Evolutionary conservation across 371 early-diverging fungal genomes (phyloP).

Genomic region (Mucor mucedo): DNA sequence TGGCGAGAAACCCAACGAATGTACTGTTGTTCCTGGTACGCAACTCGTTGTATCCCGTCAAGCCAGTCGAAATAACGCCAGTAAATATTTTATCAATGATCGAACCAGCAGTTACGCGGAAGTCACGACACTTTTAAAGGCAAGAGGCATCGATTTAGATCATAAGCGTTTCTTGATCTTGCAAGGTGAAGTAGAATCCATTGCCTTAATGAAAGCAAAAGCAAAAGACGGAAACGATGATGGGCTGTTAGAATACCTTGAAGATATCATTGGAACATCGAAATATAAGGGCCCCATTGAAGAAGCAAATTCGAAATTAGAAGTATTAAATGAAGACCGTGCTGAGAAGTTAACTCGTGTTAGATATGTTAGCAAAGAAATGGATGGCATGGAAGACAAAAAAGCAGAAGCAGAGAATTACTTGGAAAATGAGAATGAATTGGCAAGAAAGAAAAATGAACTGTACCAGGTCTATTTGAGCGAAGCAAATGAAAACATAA

Average conservation of each 20-base stretch:
- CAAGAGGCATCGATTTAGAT: constrained; percentile 96
- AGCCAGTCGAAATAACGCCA: constrained; percentile 73
- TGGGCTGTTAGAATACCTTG: constrained; percentile 98
- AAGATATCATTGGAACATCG: constrained; percentile 99
- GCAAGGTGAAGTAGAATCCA: constrained; percentile 99
- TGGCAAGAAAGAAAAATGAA: constrained; percentile 73
- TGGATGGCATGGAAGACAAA: constrained; percentile 75
- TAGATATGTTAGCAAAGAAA: constrained; percentile 86
- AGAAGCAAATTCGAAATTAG: constrained; percentile 67
- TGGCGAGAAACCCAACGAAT: constrained; percentile 63
- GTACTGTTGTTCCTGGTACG: constrained; percentile 71
- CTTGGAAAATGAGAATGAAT: constrained; percentile 79
- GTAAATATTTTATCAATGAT: constrained; percentile 86
- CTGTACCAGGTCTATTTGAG: constrained; percentile 75
- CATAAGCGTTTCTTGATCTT: constrained; percentile 99
- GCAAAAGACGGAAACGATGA: constrained; percentile 92
- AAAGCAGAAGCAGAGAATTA: constrained; percentile 87
- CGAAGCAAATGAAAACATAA: constrained; percentile 51
- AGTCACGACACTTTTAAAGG: constrained; percentile 86
- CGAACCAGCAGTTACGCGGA: constrained; percentile 76
- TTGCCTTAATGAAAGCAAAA: constrained; percentile 99
- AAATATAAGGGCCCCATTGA: constrained; percentile 92
- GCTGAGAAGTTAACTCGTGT: constrained; percentile 85
- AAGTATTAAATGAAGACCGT: constrained; percentile 78
- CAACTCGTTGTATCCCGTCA: constrained; percentile 83